phyloP scores from a whole-genome alignment of 2,329 filamentous ascomycete genomes.

The Penicillium polonicum region DNA sequence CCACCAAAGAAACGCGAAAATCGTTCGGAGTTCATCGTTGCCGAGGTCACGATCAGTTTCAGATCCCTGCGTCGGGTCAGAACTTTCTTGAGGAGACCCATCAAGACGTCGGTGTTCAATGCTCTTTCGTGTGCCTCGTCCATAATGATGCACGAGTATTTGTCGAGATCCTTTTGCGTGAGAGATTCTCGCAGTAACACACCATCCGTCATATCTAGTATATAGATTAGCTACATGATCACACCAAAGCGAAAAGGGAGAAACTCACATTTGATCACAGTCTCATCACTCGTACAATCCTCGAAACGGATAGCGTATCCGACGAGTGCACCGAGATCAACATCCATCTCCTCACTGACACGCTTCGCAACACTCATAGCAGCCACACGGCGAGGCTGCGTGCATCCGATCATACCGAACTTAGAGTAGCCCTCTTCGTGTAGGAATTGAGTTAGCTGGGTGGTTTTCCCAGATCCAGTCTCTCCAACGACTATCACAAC shows the following conservation, averaged over 20 bases:
- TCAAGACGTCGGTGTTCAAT: constrained; percentile 92
- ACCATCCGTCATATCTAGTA: constrained; percentile 87
- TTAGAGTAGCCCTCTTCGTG: constrained; percentile 93
- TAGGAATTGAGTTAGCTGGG: constrained; percentile 92
- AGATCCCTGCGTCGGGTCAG: constrained; percentile 83
- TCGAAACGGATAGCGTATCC: constrained; percentile 98
- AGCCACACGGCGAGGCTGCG: constrained; percentile 91
- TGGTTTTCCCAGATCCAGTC: constrained; percentile 96
- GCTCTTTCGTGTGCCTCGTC: constrained; percentile 97
- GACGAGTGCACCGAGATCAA: constrained; percentile 79
- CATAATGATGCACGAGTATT: constrained; percentile 99
- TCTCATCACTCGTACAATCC: constrained; percentile 94
- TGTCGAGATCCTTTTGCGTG: constrained; percentile 87
- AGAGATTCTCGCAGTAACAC: constrained; percentile 90
- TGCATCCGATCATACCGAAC: constrained; percentile 89
- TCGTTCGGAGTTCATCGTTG: constrained; percentile 95
- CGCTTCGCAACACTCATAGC: constrained; percentile 99
- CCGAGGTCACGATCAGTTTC: constrained; percentile 95
- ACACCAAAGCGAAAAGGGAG: neutral
- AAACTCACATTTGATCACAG: constrained; percentile 76
- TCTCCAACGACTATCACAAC: constrained; percentile 96
- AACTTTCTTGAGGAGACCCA: constrained; percentile 98
- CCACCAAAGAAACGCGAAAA: constrained; percentile 96
- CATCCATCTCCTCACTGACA: constrained; percentile 98
- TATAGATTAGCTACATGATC: constrained; percentile 9